A percentile compares a stretch with the other conserved stretches of the same genome.
These are phyloP conservation scores for Hanseniaspora pseudoguilliermondii DNA, from an alignment of 805 yeast species.

Conservation along the genomic window DNA sequence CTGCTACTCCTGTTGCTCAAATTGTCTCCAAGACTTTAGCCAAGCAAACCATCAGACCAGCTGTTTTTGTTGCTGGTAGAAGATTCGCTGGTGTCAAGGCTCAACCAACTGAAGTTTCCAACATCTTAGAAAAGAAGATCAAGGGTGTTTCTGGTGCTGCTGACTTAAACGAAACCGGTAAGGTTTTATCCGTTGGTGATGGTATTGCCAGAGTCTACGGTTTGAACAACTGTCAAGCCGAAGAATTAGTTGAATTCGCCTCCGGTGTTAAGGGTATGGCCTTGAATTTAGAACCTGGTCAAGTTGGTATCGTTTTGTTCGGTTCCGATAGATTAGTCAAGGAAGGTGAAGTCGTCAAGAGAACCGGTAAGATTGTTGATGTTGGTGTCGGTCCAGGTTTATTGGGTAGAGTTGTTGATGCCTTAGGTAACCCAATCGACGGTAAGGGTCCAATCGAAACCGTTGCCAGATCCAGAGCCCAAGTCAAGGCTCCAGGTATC, in stretches of 20 bases:
- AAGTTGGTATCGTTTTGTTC: conserved; percentile 98
- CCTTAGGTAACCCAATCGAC: conserved; percentile 97
- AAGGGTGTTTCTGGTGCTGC: conserved; percentile 98
- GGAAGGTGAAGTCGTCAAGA: conserved; percentile 99
- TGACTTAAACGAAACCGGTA: conserved; percentile 97
- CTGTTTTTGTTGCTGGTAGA: conserved; percentile 50
- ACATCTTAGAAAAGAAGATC: conserved; percentile 97
- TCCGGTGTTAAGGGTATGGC: conserved; percentile 99
- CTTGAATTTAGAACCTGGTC: conserved; percentile 98
- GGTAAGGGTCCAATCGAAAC: conserved; percentile 98
- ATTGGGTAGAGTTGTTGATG: conserved; percentile 98
- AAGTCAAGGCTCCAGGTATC: conserved; percentile 99
- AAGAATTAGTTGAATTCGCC: conserved; percentile 97
- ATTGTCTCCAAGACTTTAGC: conserved; percentile 32
- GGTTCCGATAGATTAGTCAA: conserved; percentile 98
- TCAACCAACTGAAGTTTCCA: conserved; percentile 98
- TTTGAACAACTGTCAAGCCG: conserved; percentile 98
- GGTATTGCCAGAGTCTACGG: conserved; percentile 99
- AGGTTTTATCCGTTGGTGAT: conserved; percentile 98
- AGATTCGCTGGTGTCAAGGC: conserved; percentile 91
- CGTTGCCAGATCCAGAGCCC: conserved; percentile 80
- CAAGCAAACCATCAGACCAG: conserved; percentile 53
- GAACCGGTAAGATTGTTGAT: conserved; percentile 98
- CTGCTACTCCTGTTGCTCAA: conserved; percentile 49
- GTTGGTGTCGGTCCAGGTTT: conserved; percentile 97